phyloP scores from a whole-genome alignment of 306 rosid species.

The Vigna nakashimae region DNA sequence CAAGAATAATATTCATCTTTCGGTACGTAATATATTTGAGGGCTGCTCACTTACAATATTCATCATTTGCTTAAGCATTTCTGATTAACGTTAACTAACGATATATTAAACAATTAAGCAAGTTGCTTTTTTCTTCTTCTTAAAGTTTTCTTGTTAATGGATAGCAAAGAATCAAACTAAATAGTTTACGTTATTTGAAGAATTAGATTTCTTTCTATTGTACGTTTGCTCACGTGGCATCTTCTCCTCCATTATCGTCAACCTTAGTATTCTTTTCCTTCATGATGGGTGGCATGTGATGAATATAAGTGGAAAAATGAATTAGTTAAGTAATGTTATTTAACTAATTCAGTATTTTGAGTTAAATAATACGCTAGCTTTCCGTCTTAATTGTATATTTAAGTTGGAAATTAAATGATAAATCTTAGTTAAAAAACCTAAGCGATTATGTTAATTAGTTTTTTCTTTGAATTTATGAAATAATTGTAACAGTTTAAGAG shows the following conservation, averaged over 20 bases:
- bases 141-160: background rate
- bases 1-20: background rate
- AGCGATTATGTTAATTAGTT: too few species aligned
- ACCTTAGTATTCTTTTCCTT: background rate
- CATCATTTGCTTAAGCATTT: background rate
- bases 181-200: background rate
- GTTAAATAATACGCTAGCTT: too few species aligned
- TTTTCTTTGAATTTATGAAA: too few species aligned
- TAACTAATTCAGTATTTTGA: too few species aligned
- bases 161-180: conserved; percentile 22
- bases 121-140: background rate
- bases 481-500: too few species aligned
- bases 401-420: too few species aligned
- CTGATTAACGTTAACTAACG: conserved; percentile 13
- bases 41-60: conserved; percentile 9
- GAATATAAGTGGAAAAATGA: too few species aligned
- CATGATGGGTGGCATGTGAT: background rate
- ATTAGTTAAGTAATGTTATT: too few species aligned
- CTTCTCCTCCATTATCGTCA: background rate
- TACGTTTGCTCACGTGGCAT: conserved; percentile 23
- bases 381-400: too few species aligned
- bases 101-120: background rate
- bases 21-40: background rate
- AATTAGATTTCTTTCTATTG: background rate
- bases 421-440: too few species aligned